Evolutionary conservation across 257 asterid species (phyloP).

Genomic region (Capsicum rhomboideum): DNA sequence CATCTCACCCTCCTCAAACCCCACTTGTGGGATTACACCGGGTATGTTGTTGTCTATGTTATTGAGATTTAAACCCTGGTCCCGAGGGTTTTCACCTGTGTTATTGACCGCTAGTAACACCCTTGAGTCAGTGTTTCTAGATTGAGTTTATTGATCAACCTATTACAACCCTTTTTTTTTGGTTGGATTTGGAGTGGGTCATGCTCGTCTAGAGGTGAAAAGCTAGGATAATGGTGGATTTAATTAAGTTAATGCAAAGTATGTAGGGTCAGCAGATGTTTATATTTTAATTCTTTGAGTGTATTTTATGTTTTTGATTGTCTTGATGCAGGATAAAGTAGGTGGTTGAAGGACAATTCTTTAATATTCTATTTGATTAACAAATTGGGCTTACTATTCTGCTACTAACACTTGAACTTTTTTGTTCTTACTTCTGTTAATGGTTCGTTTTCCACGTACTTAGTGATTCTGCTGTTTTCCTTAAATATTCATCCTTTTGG

Average conservation of each 20-base stretch:
- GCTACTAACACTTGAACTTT: not conserved
- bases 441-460: not conserved
- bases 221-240: too few species aligned
- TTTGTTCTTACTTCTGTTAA: not conserved
- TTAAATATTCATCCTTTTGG: not conserved
- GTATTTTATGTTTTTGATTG: not conserved
- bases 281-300: not conserved
- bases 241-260: not conserved
- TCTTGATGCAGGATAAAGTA: not conserved
- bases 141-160: not conserved
- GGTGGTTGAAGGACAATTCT: not conserved
- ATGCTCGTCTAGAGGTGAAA: too few species aligned
- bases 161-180: not conserved
- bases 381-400: not conserved
- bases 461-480: not conserved
- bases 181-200: not conserved
- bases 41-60: too few species aligned
- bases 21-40: too few species aligned
- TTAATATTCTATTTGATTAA: not conserved
- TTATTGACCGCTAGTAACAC: too few species aligned
- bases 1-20: too few species aligned
- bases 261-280: not conserved
- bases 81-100: too few species aligned
- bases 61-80: too few species aligned
- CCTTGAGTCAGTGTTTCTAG: not conserved